Conservation (phyloP, 305 asterid genomes). For the Coffea humblotiana region DNA sequence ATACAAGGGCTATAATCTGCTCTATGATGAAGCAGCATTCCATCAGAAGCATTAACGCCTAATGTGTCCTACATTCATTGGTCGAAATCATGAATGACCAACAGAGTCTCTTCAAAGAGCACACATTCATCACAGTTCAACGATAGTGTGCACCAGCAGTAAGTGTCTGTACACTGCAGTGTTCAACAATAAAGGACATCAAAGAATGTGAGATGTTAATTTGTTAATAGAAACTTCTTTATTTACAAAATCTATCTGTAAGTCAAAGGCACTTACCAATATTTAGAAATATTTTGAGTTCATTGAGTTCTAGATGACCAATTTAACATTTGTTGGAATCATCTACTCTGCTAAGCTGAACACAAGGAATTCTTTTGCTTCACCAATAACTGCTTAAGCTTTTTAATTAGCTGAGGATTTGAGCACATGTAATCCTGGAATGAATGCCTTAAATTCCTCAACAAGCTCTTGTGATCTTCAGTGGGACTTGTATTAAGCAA, state of each 20-base stretch:
- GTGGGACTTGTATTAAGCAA: slow-evolving; percentile 57
- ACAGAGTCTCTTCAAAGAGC: not conserved
- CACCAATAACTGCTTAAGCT: slow-evolving; percentile 58
- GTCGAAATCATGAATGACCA: not conserved
- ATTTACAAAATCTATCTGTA: not conserved
- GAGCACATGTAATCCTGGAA: slow-evolving; percentile 80
- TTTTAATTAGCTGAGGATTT: slow-evolving; percentile 61
- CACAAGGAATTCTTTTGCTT: slow-evolving; percentile 78
- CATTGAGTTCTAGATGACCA: not conserved
- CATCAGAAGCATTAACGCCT: not conserved
- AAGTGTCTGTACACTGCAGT: not conserved
- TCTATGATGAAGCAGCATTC: slow-evolving; percentile 2
- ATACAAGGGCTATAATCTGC: not conserved
- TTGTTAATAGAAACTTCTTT: not conserved
- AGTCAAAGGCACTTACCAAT: not conserved
- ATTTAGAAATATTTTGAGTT: not conserved
- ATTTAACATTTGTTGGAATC: not conserved
- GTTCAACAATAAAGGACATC: not conserved
- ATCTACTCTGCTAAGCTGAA: slow-evolving; percentile 40
- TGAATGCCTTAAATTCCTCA: slow-evolving; percentile 58
- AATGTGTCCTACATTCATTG: not conserved
- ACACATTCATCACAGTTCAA: not conserved
- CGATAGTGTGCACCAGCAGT: not conserved
- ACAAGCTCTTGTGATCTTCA: slow-evolving; percentile 54
- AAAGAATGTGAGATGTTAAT: not conserved